Evolutionary conservation across 257 asterid species (phyloP).

Genomic region (Petunia secreta): DNA sequence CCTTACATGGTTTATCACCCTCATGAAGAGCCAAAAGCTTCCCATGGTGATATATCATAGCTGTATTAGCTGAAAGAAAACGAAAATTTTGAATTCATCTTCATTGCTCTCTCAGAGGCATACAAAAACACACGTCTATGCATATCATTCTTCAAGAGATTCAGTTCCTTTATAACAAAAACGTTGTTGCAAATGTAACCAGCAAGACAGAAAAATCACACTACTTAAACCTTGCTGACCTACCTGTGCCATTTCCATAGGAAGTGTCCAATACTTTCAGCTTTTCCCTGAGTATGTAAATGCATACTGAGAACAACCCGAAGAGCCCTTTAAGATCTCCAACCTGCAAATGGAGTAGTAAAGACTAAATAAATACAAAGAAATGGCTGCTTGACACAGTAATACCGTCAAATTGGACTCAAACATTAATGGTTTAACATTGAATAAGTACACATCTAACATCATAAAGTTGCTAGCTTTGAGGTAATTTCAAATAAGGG

Average conservation of each 20-base stretch:
- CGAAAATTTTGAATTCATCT: slow-evolving; percentile 16
- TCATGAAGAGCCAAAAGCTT: slow-evolving; percentile 92
- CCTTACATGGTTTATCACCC: slow-evolving; percentile 95
- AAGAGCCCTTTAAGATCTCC: slow-evolving; percentile 91
- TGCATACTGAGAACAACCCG: slow-evolving; percentile 70
- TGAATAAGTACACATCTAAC: background rate
- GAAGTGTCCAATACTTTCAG: slow-evolving; percentile 74
- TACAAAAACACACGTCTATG: background rate
- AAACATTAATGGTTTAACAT: background rate
- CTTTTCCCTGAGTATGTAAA: slow-evolving; percentile 71
- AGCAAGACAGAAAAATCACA: background rate
- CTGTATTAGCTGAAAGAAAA: slow-evolving; percentile 82
- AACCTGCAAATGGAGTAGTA: slow-evolving; percentile 56
- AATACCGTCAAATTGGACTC: background rate
- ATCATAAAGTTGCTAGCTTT: background rate
- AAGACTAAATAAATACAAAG: background rate
- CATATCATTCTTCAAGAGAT: slow-evolving; percentile 14
- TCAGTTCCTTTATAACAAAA: background rate
- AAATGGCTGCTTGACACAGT: background rate
- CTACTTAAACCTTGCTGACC: background rate
- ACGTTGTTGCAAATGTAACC: background rate
- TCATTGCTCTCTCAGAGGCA: slow-evolving; percentile 27
- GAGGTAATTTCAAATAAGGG: background rate
- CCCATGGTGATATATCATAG: slow-evolving; percentile 89
- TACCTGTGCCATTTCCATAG: slow-evolving; percentile 86